Evolutionary conservation across 495 filamentous ascomycete species (phyloP).

Genomic region (Cudoniella acicularis): DNA sequence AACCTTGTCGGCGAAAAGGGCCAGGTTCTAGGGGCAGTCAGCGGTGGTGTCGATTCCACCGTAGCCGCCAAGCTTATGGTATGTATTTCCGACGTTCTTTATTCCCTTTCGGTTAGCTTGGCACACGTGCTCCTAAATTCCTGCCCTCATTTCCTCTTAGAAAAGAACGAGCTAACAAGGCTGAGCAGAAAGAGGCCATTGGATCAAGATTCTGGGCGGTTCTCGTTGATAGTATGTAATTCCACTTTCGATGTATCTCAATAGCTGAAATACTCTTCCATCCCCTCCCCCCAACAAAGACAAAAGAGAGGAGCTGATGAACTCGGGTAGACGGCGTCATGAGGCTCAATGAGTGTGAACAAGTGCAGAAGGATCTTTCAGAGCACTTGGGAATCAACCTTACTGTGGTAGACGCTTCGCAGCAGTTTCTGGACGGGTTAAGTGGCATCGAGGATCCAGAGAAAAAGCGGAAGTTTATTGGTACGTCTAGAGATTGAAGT

Average conservation of each 20-base stretch:
- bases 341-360: slow-evolving; percentile 76
- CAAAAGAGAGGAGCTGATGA: slow-evolving; percentile 35
- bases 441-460: slow-evolving; percentile 73
- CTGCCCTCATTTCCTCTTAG: slow-evolving; percentile 5
- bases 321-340: slow-evolving; percentile 71
- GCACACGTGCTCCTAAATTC: slow-evolving; percentile 10
- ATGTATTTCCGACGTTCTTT: slow-evolving; percentile 13
- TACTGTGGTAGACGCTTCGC: slow-evolving; percentile 75
- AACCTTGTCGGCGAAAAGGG: slow-evolving; percentile 70
- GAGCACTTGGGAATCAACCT: slow-evolving; percentile 83
- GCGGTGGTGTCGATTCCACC: slow-evolving; percentile 88
- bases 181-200: slow-evolving; percentile 55
- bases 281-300: slow-evolving; percentile 6
- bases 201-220: slow-evolving; percentile 86
- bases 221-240: slow-evolving; percentile 61
- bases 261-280: slow-evolving; percentile 7
- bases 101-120: slow-evolving; percentile 5
- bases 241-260: slow-evolving; percentile 8
- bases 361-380: slow-evolving; percentile 70
- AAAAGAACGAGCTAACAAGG: slow-evolving; percentile 4
- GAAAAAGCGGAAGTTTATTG: slow-evolving; percentile 92
- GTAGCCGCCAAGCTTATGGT: slow-evolving; percentile 83
- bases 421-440: slow-evolving; percentile 68
- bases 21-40: slow-evolving; percentile 81
- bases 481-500: slow-evolving; percentile 30